Evolutionary conservation across 1,284 basidiomycete genomes (phyloP), one percentile per base, ranked within the genome.

Genomic region (Cerrena zonata): DNA sequence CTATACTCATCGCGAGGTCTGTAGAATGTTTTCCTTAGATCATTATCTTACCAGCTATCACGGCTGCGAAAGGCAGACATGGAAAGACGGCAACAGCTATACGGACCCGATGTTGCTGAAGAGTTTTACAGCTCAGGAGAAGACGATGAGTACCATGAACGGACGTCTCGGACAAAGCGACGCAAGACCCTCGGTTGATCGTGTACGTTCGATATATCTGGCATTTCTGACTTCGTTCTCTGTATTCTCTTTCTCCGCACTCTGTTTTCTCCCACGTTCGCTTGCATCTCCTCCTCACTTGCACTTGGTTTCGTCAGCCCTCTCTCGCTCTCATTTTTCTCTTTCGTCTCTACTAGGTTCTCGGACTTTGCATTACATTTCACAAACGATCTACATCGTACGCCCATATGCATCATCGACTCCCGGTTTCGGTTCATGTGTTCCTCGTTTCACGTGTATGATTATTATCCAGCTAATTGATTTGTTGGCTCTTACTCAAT

Each of bases 1-100:
- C n/a, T n/a, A n/a, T n/a, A n/a, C n/a, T n/a, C n/a, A n/a, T n/a
- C n/a, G n/a, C n/a, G n/a, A n/a, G n/a, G n/a, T n/a, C 23, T 15
- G 5, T 54, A 88, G 86, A 80, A 71, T 56, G 81, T 84, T 30
- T 88, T 88, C 59, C 70, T 83, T 57, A 84, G 77, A 61, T 77
- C 78, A 2, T 64, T 88, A 45, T 69, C 73, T 4, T 55, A 67
- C 12, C 72, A 78, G 51, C 69, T 88, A 41, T 77, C 80, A n/a
- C 68, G 72, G 37, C 63, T 88, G 52, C 81, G 83, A 26, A 80
- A 79, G 62, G 59, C 74, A 15, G 82, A 83, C 58, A 67, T 70
- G 43, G 73, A 74, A 47, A 73, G 75, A 56, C 75, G 75, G 26
- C 70, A 69, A 49, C 67, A 68, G 48, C 64, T 74, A 21, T 74